phyloP scores from a whole-genome alignment of 2,329 filamentous ascomycete genomes.

The Tolypocladium album region DNA sequence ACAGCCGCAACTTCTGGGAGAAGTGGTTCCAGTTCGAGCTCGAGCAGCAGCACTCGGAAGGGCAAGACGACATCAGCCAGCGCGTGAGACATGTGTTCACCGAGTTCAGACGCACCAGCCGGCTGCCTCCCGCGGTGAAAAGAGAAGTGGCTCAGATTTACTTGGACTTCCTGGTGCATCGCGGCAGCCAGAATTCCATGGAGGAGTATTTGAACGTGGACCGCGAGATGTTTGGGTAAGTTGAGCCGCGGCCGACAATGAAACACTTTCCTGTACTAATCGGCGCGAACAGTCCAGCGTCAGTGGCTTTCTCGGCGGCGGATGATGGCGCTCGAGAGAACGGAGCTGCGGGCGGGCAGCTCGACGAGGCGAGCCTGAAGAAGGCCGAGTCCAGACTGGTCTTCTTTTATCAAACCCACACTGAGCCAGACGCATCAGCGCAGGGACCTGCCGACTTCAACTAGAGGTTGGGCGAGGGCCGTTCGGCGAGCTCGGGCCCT shows the following conservation, averaged over 20 bases:
- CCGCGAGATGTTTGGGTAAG: slow-evolving; percentile 75
- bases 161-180: slow-evolving; percentile 72
- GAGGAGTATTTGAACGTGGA: slow-evolving; percentile 79
- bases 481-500: neutral
- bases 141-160: slow-evolving; percentile 70
- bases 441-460: slow-evolving; percentile 43
- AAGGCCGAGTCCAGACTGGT: slow-evolving; percentile 41
- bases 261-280: neutral
- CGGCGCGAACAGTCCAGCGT: slow-evolving; percentile 9
- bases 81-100: slow-evolving; percentile 75
- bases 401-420: slow-evolving; percentile 42
- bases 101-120: slow-evolving; percentile 62
- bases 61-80: slow-evolving; percentile 54
- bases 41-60: slow-evolving; percentile 56
- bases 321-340: slow-evolving; percentile 31
- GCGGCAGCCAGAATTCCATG: slow-evolving; percentile 73
- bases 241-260: neutral
- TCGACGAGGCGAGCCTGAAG: slow-evolving; percentile 38
- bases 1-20: slow-evolving; percentile 83
- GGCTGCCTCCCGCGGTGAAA: slow-evolving; percentile 54
- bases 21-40: slow-evolving; percentile 85
- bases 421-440: slow-evolving; percentile 32
- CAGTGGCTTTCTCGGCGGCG: slow-evolving; percentile 9
- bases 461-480: slow-evolving; percentile 15
- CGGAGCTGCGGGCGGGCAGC: slow-evolving; percentile 26